Evolutionary conservation across 805 yeast species (phyloP).

Genomic region (Metschnikowia aberdeeniae): DNA sequence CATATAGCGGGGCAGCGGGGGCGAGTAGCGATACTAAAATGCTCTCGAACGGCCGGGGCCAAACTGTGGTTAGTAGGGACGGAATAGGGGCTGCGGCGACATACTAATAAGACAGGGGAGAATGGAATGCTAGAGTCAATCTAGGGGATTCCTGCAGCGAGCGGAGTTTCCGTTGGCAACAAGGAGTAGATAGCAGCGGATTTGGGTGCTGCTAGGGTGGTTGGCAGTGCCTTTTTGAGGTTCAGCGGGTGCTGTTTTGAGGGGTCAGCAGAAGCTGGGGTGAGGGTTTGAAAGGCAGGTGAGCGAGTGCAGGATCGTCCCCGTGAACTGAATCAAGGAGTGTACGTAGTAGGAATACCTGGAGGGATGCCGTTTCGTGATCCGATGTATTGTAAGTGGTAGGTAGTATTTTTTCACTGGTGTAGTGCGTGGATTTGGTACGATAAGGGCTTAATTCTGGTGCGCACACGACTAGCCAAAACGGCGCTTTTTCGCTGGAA

Average conservation of each 20-base stretch:
- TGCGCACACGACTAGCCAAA: not conserved
- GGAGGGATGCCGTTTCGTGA: not conserved
- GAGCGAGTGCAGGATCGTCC: slow-evolving; percentile 6
- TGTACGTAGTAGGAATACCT: not conserved
- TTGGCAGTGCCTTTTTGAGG: no score
- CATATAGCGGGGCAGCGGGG: not conserved
- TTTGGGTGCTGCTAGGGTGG: no score
- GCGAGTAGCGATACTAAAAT: slow-evolving; percentile 19
- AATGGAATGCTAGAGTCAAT: slow-evolving; percentile 3
- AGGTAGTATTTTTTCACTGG: slow-evolving; percentile 11
- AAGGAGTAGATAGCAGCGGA: no score
- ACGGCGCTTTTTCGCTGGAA: no score
- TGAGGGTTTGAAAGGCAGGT: not conserved
- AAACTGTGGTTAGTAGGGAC: slow-evolving; percentile 1
- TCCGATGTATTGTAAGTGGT: slow-evolving; percentile 1
- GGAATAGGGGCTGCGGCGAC: not conserved
- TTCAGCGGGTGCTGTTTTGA: not conserved
- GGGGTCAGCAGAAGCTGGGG: not conserved
- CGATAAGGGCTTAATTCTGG: slow-evolving; percentile 14
- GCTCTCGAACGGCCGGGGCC: slow-evolving; percentile 12
- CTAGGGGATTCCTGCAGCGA: not conserved
- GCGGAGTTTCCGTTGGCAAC: not conserved
- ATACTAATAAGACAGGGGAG: slow-evolving; percentile 2
- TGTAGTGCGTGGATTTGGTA: slow-evolving; percentile 8
- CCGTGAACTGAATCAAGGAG: slow-evolving; percentile 21